A percentile compares a stretch with the other conserved stretches of the same genome.
phyloP scores from a whole-genome alignment of 768 basidiomycete species.

The Fibroporia radiculosa region DNA sequence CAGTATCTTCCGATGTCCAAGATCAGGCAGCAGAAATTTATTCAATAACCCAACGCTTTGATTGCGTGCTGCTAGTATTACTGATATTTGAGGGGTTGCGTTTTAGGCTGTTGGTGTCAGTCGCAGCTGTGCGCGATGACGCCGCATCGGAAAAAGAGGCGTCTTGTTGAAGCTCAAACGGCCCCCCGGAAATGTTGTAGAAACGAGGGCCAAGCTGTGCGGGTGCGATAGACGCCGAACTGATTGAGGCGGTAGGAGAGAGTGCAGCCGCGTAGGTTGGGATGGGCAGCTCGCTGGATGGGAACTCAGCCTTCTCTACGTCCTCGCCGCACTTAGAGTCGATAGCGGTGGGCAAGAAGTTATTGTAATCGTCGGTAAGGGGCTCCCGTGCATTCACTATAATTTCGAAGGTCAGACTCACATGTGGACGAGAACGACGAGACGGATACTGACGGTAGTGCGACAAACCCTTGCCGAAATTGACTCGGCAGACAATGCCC shows the following conservation, averaged over 20 bases:
- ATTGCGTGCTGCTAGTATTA: conserved; percentile 20
- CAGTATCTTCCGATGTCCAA: too few relatives aligned
- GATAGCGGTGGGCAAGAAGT: conserved; percentile 26
- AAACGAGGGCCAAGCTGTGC: conserved; percentile 39
- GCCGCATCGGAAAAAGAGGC: not conserved
- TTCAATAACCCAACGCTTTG: conserved; percentile 50
- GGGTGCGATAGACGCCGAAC: conserved; percentile 29
- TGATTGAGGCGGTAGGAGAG: conserved; percentile 28
- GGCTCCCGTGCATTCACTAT: conserved; percentile 51
- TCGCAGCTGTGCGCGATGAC: conserved; percentile 1
- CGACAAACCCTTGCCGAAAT: conserved; percentile 71
- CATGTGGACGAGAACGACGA: conserved; percentile 8
- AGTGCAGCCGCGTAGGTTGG: conserved; percentile 45
- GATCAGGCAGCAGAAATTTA: too few relatives aligned
- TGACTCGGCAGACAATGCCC: conserved; percentile 59
- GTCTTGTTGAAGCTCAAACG: conserved; percentile 28
- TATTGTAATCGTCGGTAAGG: conserved; percentile 32
- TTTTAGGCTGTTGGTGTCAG: conserved; percentile 15
- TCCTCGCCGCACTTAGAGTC: conserved; percentile 27
- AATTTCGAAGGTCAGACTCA: not conserved
- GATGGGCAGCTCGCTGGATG: conserved; percentile 41
- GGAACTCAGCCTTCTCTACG: conserved; percentile 53
- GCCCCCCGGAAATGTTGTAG: conserved; percentile 32
- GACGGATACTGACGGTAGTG: conserved; percentile 52
- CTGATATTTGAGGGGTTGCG: conserved; percentile 34